Conservation (phyloP, 164 flowering plant species). For the Magnolia sinica region DNA sequence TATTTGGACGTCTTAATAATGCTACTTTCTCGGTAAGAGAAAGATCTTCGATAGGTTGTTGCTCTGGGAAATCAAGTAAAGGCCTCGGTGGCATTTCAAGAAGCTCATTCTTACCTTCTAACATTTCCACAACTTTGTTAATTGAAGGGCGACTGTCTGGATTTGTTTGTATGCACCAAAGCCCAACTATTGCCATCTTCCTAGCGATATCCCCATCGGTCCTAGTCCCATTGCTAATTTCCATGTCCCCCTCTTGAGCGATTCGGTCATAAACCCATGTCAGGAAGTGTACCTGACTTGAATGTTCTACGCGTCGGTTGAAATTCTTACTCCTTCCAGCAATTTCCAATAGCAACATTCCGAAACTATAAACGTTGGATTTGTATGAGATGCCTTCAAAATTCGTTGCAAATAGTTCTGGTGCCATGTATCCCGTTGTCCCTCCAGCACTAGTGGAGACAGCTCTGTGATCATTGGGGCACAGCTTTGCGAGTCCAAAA, state of each 20-base stretch:
- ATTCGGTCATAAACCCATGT: conserved; percentile 12
- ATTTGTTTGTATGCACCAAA: conserved; percentile 18
- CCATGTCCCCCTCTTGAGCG: background rate
- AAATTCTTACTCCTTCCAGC: conserved; percentile 9
- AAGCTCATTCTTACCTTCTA: background rate
- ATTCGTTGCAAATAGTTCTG: conserved; percentile 5
- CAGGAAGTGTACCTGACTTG: conserved; percentile 13
- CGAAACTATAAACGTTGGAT: conserved; percentile 15
- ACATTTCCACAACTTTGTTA: conserved; percentile 12
- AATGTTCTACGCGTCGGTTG: background rate
- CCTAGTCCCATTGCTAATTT: background rate
- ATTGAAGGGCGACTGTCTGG: conserved; percentile 10
- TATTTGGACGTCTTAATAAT: background rate
- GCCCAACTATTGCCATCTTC: conserved; percentile 13
- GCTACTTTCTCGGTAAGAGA: background rate
- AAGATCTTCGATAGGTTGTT: background rate
- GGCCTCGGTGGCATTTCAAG: conserved; percentile 17
- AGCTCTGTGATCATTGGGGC: background rate
- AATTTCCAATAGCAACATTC: conserved; percentile 17
- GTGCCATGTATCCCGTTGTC: conserved; percentile 12
- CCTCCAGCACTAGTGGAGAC: conserved; percentile 6
- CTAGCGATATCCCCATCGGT: background rate
- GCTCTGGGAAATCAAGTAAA: conserved; percentile 6
- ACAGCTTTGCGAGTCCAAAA: conserved; percentile 17
- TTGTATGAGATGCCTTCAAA: conserved; percentile 11